Percentiles rank a stretch among this genome's conserved stretches.
phyloP scores from a whole-genome alignment of 1,284 basidiomycete species.

The Mycosarcoma mackinlayi region DNA sequence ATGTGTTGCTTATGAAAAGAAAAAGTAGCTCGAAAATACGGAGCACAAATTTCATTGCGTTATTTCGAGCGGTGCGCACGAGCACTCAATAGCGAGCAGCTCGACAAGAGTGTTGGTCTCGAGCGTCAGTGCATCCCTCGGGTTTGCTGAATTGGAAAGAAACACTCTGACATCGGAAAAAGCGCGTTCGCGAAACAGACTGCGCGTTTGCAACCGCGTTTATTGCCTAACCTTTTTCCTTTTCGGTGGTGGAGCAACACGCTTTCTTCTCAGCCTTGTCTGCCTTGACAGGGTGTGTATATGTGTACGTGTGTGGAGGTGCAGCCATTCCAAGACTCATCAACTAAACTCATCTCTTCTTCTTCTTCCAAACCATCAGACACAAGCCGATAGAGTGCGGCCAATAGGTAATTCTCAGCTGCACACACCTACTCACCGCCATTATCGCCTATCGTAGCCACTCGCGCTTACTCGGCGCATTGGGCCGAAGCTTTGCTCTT shows the following conservation, averaged over 20 bases:
- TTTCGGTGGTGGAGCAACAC: neutral
- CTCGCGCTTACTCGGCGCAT: slow-evolving; percentile 11
- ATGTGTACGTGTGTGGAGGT: neutral
- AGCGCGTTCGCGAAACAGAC: neutral
- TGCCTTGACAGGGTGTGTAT: no score
- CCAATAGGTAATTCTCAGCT: no score
- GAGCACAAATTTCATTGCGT: no score
- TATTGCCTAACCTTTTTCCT: slow-evolving; percentile 1
- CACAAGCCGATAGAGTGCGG: no score
- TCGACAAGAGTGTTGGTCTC: slow-evolving; percentile 8
- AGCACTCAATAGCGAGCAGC: neutral
- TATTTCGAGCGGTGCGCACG: no score
- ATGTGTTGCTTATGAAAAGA: no score
- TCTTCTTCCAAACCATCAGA: slow-evolving; percentile 1
- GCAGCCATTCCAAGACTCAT: no score
- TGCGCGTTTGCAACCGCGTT: slow-evolving; percentile 4
- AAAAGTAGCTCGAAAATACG: slow-evolving; percentile 5
- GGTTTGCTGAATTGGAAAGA: no score
- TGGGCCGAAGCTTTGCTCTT: neutral
- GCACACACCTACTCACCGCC: neutral
- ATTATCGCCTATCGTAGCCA: neutral
- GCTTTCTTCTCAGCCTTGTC: no score
- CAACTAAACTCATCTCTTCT: no score
- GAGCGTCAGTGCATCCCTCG: neutral
- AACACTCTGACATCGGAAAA: neutral